These are phyloP conservation scores for Pistacia atlantica DNA, from an alignment of 345 rosid species.

Conservation along the genomic window DNA sequence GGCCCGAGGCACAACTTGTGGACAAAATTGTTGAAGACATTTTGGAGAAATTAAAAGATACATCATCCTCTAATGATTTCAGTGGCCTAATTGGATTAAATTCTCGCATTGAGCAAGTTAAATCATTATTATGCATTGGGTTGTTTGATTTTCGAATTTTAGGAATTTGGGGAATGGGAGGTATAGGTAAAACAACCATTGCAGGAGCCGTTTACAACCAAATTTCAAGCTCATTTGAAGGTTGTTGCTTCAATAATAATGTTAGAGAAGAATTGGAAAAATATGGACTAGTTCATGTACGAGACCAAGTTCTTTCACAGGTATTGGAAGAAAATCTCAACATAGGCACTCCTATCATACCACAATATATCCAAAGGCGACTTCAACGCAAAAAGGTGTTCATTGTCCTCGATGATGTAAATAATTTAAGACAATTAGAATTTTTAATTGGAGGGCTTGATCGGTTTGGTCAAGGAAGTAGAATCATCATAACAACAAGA, in stretches of 20 bases:
- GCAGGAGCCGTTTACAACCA: not conserved
- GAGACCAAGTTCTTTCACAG: not conserved
- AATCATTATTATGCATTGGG: not conserved
- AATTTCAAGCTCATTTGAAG: not conserved
- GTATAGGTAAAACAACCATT: constrained; percentile 14
- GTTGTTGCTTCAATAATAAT: not conserved
- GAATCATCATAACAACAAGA: constrained; percentile 12
- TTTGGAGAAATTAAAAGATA: not conserved
- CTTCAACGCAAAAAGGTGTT: constrained; percentile 3
- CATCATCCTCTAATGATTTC: not conserved
- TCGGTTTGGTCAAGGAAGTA: constrained; percentile 9
- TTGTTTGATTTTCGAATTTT: not conserved
- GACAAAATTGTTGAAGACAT: not conserved
- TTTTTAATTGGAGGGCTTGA: not conserved
- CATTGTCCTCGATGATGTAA: constrained; percentile 1
- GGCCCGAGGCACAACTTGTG: not conserved
- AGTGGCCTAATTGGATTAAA: not conserved
- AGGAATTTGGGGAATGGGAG: constrained; percentile 17
- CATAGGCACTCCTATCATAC: not conserved
- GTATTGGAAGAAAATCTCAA: not conserved
- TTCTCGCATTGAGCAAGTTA: not conserved
- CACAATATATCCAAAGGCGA: not conserved
- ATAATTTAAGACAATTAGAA: not conserved
- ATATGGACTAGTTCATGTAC: not conserved
- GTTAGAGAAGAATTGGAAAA: not conserved